Evolutionary conservation across 129 eudicot species (phyloP).

Genomic region (Cynara cardunculus): DNA sequence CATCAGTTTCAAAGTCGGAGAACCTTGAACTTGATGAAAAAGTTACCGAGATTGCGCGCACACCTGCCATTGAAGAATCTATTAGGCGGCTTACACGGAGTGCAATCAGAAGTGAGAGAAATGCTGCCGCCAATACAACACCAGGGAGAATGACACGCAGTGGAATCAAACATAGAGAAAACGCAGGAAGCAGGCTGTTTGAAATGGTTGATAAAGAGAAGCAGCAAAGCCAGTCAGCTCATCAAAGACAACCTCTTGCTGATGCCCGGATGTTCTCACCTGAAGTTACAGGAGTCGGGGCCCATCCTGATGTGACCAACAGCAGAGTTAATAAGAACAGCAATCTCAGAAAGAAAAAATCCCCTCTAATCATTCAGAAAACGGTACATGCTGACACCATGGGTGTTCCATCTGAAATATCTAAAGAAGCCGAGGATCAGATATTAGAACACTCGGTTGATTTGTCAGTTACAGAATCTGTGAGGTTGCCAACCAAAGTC

Average conservation of each 20-base stretch:
- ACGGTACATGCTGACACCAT: not conserved
- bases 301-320: not conserved
- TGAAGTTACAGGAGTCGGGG: conserved; percentile 18
- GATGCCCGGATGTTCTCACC: conserved; percentile 21
- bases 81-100: conserved; percentile 17
- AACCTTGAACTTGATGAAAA: not conserved
- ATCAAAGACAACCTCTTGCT: conserved; percentile 1
- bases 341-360: not conserved
- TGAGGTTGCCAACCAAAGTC: not conserved
- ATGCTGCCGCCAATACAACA: conserved; percentile 12
- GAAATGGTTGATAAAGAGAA: conserved; percentile 21
- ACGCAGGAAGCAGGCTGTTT: not conserved
- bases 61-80: conserved; percentile 18
- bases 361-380: not conserved
- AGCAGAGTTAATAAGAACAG: not conserved
- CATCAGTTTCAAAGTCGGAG: conserved; percentile 4
- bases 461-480: conserved; percentile 15
- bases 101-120: conserved; percentile 15
- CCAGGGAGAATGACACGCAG: conserved; percentile 21
- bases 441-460: conserved; percentile 2
- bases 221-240: conserved; percentile 6
- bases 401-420: conserved; percentile 4
- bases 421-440: conserved; percentile 8
- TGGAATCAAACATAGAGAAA: not conserved
- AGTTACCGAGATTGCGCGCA: not conserved